A percentile compares a stretch with the other conserved stretches of the same genome.
Conservation (phyloP, 1,284 basidiomycete species). For the Sporisorium sorghi region DNA sequence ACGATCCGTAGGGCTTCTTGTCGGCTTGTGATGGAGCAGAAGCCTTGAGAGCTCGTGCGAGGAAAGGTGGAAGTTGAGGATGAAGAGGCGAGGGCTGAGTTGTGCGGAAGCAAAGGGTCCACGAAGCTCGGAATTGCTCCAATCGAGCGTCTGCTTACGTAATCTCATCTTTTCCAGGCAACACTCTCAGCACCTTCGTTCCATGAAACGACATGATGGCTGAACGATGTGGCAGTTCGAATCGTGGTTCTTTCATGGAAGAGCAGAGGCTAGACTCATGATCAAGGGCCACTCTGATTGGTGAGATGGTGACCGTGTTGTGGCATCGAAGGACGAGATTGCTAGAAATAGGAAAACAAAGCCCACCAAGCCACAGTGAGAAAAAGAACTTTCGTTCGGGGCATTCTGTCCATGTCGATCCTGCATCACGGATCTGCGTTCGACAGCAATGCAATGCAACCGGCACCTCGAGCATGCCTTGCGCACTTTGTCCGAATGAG, state of each 20-base stretch:
- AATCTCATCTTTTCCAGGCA: background rate
- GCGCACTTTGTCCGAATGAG: background rate
- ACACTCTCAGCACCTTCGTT: background rate
- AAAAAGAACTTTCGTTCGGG: slow-evolving; percentile 4
- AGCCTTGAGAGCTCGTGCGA: background rate
- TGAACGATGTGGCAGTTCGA: background rate
- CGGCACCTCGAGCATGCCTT: background rate
- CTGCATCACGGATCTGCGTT: slow-evolving; percentile 8
- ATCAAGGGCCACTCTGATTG: background rate
- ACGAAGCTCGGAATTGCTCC: background rate
- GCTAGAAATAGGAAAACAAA: background rate
- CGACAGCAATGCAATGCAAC: background rate
- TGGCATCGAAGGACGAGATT: background rate
- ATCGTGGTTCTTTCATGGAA: too few species aligned
- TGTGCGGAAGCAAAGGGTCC: slow-evolving; percentile 1
- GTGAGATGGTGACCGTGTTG: background rate
- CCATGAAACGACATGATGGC: background rate
- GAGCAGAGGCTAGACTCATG: too few species aligned
- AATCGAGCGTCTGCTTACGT: background rate
- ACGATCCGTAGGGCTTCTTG: background rate
- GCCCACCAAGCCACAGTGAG: background rate
- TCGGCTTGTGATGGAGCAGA: background rate
- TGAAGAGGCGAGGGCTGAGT: slow-evolving; percentile 1
- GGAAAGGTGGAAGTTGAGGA: background rate
- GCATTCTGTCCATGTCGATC: background rate